Conservation (phyloP, 2,329 filamentous ascomycete genomes). For the Ceratocystis eucalypticola region DNA sequence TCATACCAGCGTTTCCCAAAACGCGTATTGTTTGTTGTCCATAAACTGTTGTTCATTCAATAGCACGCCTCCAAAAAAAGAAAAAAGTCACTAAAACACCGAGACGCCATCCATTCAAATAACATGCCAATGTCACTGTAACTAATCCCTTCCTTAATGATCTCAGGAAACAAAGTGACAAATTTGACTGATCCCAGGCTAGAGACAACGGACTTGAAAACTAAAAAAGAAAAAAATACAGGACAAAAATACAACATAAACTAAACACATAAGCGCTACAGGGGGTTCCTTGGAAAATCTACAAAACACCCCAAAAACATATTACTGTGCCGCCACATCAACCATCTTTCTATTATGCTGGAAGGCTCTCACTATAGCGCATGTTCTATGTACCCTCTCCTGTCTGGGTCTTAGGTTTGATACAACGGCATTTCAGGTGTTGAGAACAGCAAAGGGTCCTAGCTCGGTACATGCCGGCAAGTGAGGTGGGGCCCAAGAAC, state of each 20-base stretch:
- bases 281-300: neutral
- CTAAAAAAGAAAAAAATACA: neutral
- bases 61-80: neutral
- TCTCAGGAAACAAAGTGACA: conserved; percentile 1
- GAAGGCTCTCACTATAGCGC: neutral
- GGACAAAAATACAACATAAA: neutral
- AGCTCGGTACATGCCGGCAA: neutral
- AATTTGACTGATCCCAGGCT: neutral
- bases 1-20: neutral
- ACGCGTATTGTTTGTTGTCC: neutral
- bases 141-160: neutral
- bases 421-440: neutral
- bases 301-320: conserved; percentile 4
- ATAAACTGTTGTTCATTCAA: neutral
- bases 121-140: neutral
- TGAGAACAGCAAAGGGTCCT: neutral
- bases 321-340: conserved; percentile 1
- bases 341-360: neutral
- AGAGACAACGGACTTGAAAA: neutral
- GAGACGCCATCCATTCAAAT: neutral
- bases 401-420: neutral
- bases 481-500: neutral
- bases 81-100: neutral
- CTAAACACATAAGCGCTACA: neutral
- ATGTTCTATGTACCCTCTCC: neutral